Evolutionary conservation across 768 basidiomycete species (phyloP), one percentile per base, ranked within the genome.

Genomic region (Kockovaella imperatae): DNA sequence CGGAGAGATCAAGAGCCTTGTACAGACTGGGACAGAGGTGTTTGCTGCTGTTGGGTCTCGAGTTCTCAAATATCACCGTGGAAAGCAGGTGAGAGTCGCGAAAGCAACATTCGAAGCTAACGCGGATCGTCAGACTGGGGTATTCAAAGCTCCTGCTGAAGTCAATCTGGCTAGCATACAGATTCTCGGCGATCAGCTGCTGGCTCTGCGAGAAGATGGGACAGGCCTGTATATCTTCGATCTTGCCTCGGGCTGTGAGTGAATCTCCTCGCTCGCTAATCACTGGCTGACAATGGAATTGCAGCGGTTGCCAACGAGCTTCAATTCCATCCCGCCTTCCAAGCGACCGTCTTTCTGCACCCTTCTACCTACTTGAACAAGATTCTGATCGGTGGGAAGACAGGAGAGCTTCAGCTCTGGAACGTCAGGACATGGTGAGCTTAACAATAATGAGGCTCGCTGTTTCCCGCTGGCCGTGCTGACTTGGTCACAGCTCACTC

Each of bases 321-420:
- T 40, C 76, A 81, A 35, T 93, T 99, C 60, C 85, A 89, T 41
- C 62, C 79, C 5, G 81, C 78, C 17, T 97, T 97, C 69, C 83
- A 82, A 1, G 91, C 91, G n/a, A 84, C 80, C 4, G 77, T 77
- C 23, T 74, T 95, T 35, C 76, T 95, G 4, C 95, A 99, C 67
- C 95, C 95, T 2, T 83, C 89, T 1, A 97, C 95, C 11, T 97
- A 97, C 71, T 71, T 99, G 42, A 97, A 99, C 75, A 99, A 99
- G 74, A 77, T 97, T 0, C 75, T 97, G 1, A 79, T 97, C 10
- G 80, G 83, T 3, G 86, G 87, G 59, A 78, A 74, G 47, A 78
- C 90, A 68, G 95, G 95, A 3, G 74, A 73, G 35, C 72, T 97
- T 60, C 86, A 95, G 52, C 72, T 99, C n/a, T 97, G 89, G 89